Conservation (phyloP, 352 stramenopile species). For the Pythium sukuiense region DNA sequence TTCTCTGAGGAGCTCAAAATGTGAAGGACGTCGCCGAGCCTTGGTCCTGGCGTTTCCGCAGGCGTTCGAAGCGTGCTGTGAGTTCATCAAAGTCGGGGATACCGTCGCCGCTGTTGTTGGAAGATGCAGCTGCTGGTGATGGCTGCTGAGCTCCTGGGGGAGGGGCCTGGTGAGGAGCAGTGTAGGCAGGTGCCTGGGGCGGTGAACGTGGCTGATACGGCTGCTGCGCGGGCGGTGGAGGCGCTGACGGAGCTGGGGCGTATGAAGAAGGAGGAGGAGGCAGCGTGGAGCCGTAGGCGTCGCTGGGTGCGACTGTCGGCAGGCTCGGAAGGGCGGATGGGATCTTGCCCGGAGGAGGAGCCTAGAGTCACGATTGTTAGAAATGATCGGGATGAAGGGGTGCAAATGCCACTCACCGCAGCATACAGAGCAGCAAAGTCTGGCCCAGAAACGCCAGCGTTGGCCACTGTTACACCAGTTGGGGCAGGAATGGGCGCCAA, state of each 20-base stretch:
- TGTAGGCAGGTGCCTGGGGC: constrained; percentile 9
- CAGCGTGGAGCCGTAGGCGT: constrained; percentile 18
- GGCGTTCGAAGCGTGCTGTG: constrained; percentile 89
- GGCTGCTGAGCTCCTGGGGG: constrained; percentile 4
- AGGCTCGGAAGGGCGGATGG: constrained; percentile 47
- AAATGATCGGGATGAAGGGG: neutral
- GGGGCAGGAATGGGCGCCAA: constrained; percentile 89
- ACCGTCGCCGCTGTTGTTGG: constrained; percentile 28
- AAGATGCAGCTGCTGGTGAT: constrained; percentile 7
- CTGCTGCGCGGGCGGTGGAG: constrained; percentile 12
- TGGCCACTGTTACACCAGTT: constrained; percentile 79
- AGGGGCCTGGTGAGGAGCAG: neutral
- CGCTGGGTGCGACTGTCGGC: constrained; percentile 26
- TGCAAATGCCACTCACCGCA: constrained; percentile 31
- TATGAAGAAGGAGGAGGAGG: constrained; percentile 11
- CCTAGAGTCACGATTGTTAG: constrained; percentile 21
- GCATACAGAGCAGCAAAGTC: constrained; percentile 75
- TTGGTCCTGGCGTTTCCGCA: constrained; percentile 76
- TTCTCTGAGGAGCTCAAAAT: constrained; percentile 36
- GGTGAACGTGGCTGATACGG: constrained; percentile 15
- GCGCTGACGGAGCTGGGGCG: neutral
- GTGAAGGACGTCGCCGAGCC: constrained; percentile 63
- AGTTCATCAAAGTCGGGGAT: constrained; percentile 93
- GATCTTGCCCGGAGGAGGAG: constrained; percentile 42
- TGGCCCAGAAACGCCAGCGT: constrained; percentile 81